Evolutionary conservation across 352 stramenopile species (phyloP), one percentile per base, ranked within the genome.

Genomic region (Phytopythium kandeliae): DNA sequence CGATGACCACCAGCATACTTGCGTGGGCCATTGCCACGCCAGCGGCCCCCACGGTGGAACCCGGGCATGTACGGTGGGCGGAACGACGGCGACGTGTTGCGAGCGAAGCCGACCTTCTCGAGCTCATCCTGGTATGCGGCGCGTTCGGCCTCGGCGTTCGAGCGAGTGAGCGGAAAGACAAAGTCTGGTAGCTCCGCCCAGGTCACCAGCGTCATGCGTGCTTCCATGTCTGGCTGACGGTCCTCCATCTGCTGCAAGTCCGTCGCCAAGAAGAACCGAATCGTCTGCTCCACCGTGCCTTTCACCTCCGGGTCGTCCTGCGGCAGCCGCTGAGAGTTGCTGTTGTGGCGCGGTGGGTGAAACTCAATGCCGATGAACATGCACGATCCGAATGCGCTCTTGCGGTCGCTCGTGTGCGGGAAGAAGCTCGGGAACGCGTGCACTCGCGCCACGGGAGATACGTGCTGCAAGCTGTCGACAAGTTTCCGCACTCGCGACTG

Each of bases 361-460:
- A 92, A 89, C 47, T 92, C 82, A 24, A 91, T 69, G 10, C 82
- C 82, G 55, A 93, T 87, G 50, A 91, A 89, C 74, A 91, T 78
- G 37, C 75, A 93, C 26, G 80, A 86, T 10, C 77, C 78, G 5
- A 73, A 74, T 9, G 57, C n/a, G 10, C 66, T 63, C 7, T 60
- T 54, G 16, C 58, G 62, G 21, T 72, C 54, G 34, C 63, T 77
- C 33, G 70, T 85, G 44, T 78, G 69, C 0, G 72, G 58, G 46
- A 89, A 89, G 57, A 84, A 88, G 15, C 63, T 65, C 19, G 78
- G 78, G 49, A 86, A 88, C 24, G 78, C 78, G 40, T 90, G 81
- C 0, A 89, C 77, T 13, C 71, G 64, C 0, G 71, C 72, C 13
- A 92, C 70, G 3, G 69, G 63, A 0, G 59, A 63, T 40, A 90